Evolutionary conservation across 1,284 basidiomycete genomes (phyloP).

Genomic region (Xanthoconium separans): DNA sequence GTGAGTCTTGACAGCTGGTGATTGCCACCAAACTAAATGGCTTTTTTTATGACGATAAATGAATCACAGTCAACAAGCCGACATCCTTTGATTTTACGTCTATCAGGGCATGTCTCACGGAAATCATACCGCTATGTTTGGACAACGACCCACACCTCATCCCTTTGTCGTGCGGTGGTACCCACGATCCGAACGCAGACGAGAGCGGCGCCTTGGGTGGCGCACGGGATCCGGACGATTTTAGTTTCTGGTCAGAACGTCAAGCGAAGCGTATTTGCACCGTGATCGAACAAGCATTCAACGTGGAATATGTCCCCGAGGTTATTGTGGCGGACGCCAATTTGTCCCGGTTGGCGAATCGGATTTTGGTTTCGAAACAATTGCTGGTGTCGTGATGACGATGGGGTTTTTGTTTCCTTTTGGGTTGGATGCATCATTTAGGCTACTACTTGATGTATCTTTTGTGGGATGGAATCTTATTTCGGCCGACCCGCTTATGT

Average conservation of each 20-base stretch:
- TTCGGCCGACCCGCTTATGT: too few relatives aligned
- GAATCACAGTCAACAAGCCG: constrained; percentile 62
- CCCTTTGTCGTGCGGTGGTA: constrained; percentile 64
- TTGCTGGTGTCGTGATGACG: constrained; percentile 35
- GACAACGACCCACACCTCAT: constrained; percentile 83
- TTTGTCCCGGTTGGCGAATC: constrained; percentile 74
- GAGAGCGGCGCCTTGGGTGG: constrained; percentile 36
- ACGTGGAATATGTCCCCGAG: constrained; percentile 84
- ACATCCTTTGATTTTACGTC: constrained; percentile 58
- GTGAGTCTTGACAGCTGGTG: constrained; percentile 44
- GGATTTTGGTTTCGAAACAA: constrained; percentile 82
- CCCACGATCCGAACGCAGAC: constrained; percentile 22
- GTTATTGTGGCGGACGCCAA: constrained; percentile 95
- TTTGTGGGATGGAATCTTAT: too few relatives aligned
- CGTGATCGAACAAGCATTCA: constrained; percentile 79
- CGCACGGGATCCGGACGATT: constrained; percentile 82
- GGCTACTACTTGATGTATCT: too few relatives aligned
- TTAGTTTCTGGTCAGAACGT: constrained; percentile 87
- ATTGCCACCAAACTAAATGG: background rate
- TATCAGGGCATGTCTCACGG: constrained; percentile 65
- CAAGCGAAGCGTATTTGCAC: constrained; percentile 88
- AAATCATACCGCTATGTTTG: constrained; percentile 83
- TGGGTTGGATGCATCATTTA: too few relatives aligned
- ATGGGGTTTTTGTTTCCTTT: background rate
- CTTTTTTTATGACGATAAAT: constrained; percentile 9